Conservation (phyloP, 768 basidiomycete species). For the Lactarius pseudohatsudake region DNA sequence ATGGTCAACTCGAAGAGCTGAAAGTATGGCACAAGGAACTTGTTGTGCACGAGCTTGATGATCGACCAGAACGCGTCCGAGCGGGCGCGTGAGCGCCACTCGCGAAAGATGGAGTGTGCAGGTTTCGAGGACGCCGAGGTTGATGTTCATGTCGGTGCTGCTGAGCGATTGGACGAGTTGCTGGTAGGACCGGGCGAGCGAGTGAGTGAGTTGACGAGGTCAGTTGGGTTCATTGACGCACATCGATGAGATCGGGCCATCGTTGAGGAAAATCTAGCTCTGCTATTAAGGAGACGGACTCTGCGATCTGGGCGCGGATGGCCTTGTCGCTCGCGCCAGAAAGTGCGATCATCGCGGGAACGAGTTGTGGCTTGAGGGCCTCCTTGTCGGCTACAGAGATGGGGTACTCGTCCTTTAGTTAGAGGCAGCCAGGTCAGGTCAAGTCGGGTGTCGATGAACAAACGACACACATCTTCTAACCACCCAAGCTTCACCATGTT, state of each 20-base stretch:
- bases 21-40: constrained; percentile 83
- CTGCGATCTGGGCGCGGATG: constrained; percentile 84
- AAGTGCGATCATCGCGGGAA: constrained; percentile 89
- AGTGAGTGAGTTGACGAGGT: background rate
- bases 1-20: constrained; percentile 75
- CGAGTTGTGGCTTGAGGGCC: constrained; percentile 69
- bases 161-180: constrained; percentile 88
- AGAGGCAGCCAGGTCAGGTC: constrained; percentile 10
- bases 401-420: constrained; percentile 65
- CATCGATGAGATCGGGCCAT: constrained; percentile 90
- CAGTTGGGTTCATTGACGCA: constrained; percentile 43
- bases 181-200: constrained; percentile 34
- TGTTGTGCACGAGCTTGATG: constrained; percentile 86
- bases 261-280: constrained; percentile 85
- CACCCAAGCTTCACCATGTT: constrained; percentile 85
- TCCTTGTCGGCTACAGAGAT: constrained; percentile 70
- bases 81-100: constrained; percentile 89
- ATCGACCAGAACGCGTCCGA: constrained; percentile 84
- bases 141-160: constrained; percentile 75
- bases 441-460: background rate
- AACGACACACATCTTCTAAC: constrained; percentile 65
- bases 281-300: constrained; percentile 90
- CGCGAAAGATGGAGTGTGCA: constrained; percentile 94
- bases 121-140: constrained; percentile 88
- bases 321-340: constrained; percentile 70